Evolutionary conservation across 2,329 filamentous ascomycete species (phyloP).

Genomic region (Acrocalymma vagum): DNA sequence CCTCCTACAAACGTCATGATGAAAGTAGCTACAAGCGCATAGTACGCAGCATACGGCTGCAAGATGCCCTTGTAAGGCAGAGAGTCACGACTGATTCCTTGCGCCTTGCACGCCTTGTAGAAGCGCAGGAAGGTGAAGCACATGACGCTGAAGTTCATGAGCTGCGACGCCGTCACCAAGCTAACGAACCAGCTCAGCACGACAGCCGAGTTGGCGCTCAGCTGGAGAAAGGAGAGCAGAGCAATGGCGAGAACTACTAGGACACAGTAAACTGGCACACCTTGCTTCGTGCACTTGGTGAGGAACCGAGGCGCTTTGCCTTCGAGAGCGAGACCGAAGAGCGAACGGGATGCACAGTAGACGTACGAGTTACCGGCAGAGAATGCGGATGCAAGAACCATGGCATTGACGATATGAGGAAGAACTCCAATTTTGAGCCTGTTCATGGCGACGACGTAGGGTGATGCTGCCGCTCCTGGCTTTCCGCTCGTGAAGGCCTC

Average conservation of each 20-base stretch:
- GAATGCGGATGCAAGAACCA: conserved; percentile 63
- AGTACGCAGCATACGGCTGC: conserved; percentile 77
- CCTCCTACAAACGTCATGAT: conserved; percentile 80
- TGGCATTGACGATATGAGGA: conserved; percentile 68
- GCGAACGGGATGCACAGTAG: conserved; percentile 62
- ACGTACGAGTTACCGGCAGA: conserved; percentile 65
- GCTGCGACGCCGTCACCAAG: conserved; percentile 75
- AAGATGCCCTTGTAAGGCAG: conserved; percentile 75
- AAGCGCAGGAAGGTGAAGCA: conserved; percentile 77
- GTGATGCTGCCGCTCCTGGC: conserved; percentile 73
- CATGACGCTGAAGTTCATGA: conserved; percentile 59
- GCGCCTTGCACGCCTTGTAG: conserved; percentile 71
- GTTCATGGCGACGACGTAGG: conserved; percentile 69
- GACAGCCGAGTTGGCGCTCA: conserved; percentile 71
- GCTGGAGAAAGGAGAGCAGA: conserved; percentile 77
- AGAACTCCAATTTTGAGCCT: conserved; percentile 63
- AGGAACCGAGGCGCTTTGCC: conserved; percentile 64
- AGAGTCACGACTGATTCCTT: conserved; percentile 71
- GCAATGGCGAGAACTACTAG: conserved; percentile 71
- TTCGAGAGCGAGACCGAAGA: conserved; percentile 64
- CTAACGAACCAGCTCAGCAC: conserved; percentile 80
- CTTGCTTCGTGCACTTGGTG: conserved; percentile 65
- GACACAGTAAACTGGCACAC: conserved; percentile 79
- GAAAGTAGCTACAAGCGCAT: conserved; percentile 68
- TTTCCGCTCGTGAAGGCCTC: conserved; percentile 66